phyloP scores from a whole-genome alignment of 169 alveolate species.

The Ichthyophthirius multifiliis region DNA sequence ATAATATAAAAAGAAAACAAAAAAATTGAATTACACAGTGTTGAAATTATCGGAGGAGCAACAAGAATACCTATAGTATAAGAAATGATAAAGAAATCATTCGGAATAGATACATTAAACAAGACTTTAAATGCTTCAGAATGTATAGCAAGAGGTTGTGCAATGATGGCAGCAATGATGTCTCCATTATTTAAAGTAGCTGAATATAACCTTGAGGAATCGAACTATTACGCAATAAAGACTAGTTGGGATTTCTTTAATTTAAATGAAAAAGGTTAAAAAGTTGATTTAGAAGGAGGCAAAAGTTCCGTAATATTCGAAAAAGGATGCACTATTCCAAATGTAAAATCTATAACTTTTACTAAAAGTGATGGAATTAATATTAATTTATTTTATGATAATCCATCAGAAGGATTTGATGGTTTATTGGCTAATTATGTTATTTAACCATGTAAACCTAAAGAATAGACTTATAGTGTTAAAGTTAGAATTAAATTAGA shows the following conservation, averaged over 20 bases:
- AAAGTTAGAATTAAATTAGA: slow-evolving; percentile 61
- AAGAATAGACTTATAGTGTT: slow-evolving; percentile 46
- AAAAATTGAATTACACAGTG: slow-evolving; percentile 66
- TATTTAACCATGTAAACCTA: slow-evolving; percentile 49
- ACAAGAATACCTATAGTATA: slow-evolving; percentile 96
- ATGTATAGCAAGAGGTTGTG: slow-evolving; percentile 98
- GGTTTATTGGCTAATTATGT: slow-evolving; percentile 48
- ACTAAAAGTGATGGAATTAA: slow-evolving; percentile 72
- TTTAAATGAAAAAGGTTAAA: slow-evolving; percentile 18
- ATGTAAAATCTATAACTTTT: slow-evolving; percentile 66
- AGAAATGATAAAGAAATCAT: slow-evolving; percentile 80
- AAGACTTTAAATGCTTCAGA: slow-evolving; percentile 96
- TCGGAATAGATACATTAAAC: slow-evolving; percentile 76
- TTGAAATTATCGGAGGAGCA: slow-evolving; percentile 97
- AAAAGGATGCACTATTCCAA: slow-evolving; percentile 67
- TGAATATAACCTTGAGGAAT: slow-evolving; percentile 79
- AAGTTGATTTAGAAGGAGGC: slow-evolving; percentile 18
- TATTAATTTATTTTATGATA: slow-evolving; percentile 62
- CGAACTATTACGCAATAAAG: slow-evolving; percentile 65
- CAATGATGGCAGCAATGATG: slow-evolving; percentile 91
- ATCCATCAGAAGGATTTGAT: slow-evolving; percentile 56
- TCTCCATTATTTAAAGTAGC: slow-evolving; percentile 83
- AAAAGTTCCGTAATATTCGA: slow-evolving; percentile 59
- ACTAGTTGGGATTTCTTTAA: slow-evolving; percentile 69
- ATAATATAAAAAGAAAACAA: slow-evolving; percentile 14